Conservation (phyloP, 2,329 filamentous ascomycete genomes). For the Colletotrichum karsti region DNA sequence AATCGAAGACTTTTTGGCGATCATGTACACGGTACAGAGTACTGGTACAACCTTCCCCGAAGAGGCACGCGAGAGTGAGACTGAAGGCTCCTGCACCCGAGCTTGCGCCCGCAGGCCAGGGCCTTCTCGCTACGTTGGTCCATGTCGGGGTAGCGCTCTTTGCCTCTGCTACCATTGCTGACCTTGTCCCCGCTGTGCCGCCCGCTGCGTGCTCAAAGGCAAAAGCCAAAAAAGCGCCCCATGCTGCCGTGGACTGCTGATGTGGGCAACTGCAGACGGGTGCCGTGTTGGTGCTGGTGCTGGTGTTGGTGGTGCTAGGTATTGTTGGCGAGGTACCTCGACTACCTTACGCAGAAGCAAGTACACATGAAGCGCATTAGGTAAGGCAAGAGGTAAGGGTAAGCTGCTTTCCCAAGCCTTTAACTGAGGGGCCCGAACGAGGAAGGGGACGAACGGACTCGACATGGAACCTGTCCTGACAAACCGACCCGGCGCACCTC, state of each 20-base stretch:
- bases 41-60: background rate
- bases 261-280: slow-evolving; percentile 12
- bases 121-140: slow-evolving; percentile 16
- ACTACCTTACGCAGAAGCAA: background rate
- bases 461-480: slow-evolving; percentile 13
- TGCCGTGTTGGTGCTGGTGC: background rate
- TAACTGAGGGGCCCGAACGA: slow-evolving; percentile 17
- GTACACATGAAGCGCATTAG: background rate
- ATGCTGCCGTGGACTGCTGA: slow-evolving; percentile 9
- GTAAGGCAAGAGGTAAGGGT: slow-evolving; percentile 5
- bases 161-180: slow-evolving; percentile 10
- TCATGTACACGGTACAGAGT: background rate
- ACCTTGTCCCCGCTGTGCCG: slow-evolving; percentile 25
- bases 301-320: background rate
- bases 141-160: slow-evolving; percentile 10
- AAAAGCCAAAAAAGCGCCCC: slow-evolving; percentile 27
- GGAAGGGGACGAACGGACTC: slow-evolving; percentile 3
- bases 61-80: slow-evolving; percentile 19
- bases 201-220: slow-evolving; percentile 22
- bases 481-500: slow-evolving; percentile 21
- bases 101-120: slow-evolving; percentile 22
- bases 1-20: background rate
- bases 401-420: slow-evolving; percentile 19
- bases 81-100: slow-evolving; percentile 22
- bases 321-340: background rate